Evolutionary conservation across 2,329 filamentous ascomycete genomes (phyloP).

Genomic region (Calonectria pauciramosa): DNA sequence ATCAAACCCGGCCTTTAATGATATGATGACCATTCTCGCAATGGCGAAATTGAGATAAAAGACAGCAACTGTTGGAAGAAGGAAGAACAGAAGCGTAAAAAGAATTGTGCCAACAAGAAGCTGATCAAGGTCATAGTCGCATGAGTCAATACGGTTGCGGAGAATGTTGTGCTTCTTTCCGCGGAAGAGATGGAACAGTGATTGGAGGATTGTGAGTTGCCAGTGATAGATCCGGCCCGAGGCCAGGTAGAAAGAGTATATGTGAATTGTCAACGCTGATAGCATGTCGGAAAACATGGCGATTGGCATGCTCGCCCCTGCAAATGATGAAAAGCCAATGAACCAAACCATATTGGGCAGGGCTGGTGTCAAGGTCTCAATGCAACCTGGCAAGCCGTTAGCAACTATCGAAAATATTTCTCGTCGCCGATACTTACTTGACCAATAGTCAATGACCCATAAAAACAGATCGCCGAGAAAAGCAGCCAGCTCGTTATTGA

Average conservation of each 20-base stretch:
- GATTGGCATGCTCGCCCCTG: constrained; percentile 96
- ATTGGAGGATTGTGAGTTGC: constrained; percentile 97
- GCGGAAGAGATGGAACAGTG: constrained; percentile 97
- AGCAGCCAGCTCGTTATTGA: constrained; percentile 93
- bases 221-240: constrained; percentile 98
- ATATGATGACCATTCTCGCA: constrained; percentile 94
- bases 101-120: constrained; percentile 95
- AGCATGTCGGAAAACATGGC: constrained; percentile 95
- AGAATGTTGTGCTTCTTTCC: constrained; percentile 98
- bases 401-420: neutral
- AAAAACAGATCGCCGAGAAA: constrained; percentile 96
- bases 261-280: constrained; percentile 92
- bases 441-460: constrained; percentile 99
- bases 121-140: constrained; percentile 98
- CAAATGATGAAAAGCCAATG: constrained; percentile 94
- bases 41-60: constrained; percentile 98
- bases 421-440: constrained; percentile 68
- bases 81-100: constrained; percentile 94
- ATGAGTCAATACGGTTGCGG: constrained; percentile 97
- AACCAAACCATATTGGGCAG: constrained; percentile 92
- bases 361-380: constrained; percentile 81
- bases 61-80: constrained; percentile 93
- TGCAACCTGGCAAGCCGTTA: constrained; percentile 70
- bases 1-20: constrained; percentile 90
- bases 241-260: constrained; percentile 98